Base-by-base conservation (phyloP, 176 grass and related monocot genomes). In the Lolium perenne region DNA sequence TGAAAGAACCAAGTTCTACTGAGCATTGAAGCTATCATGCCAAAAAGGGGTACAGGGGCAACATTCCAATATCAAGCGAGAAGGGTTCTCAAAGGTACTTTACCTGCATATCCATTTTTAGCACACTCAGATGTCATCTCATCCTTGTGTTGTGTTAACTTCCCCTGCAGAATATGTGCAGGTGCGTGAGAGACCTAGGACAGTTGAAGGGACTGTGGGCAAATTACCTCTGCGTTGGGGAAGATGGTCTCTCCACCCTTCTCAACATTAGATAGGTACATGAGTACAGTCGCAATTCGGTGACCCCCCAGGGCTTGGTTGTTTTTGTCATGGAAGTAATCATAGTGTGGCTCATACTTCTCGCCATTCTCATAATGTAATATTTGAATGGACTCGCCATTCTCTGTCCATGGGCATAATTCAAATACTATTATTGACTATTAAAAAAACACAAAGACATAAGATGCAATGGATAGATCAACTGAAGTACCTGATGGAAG, bases 181-280 rank as follows among this genome's bases (percentile, higher is more conserved):
- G 71, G 70, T 76, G 43, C 47, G 68, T 79, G 21, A 23, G 11
- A 64, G 45, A 18, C 72, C 40, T 45, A 83, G 60, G 29, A 53
- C 1, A 60, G 68, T 47, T 41, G 82, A 18, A 55, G 29, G 32
- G 46, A 67, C n/a, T 29, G 46, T 6, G 76, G 54, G 11, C 22
- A 82, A 90, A 29, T 67, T 89, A 98, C 95, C 91, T 98, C 89
- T 62, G 95, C 83, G 70, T 93, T 87, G 9, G 95, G 95, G 69
- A 98, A 98, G 46, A 95, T 73, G 43, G 93, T 98, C 71, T 98
- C 95, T 85, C 95, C 95, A 25, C 93, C 95, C 76, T 93, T 95
- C 87, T 86, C 86, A 82, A 95, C 81, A 74, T 93, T 66, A 72
- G 93, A 98, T 76, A 98, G 76, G 80, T 98, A 98, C 91, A 98